Conservation (phyloP, 768 basidiomycete species). For the Gyrodon lividus region DNA sequence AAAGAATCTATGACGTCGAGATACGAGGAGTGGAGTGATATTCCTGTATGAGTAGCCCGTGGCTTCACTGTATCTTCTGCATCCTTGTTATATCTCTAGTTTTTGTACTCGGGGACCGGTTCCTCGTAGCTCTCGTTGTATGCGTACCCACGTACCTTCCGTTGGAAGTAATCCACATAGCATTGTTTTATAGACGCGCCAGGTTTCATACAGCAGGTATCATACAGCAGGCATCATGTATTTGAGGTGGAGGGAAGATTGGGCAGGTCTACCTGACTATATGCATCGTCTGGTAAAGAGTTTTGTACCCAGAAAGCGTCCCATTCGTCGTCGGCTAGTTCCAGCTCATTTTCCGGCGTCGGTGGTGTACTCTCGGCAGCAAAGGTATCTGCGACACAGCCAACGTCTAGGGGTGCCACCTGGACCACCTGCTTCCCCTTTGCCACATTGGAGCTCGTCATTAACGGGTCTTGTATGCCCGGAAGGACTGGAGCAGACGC, state of each 20-base stretch:
- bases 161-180: background rate
- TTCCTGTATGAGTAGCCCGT: constrained; percentile 7
- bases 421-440: constrained; percentile 11
- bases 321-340: constrained; percentile 43
- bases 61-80: background rate
- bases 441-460: constrained; percentile 4
- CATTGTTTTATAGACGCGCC: background rate
- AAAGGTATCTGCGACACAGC: constrained; percentile 29
- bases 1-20: constrained; percentile 4
- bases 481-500: constrained; percentile 14
- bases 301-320: constrained; percentile 45
- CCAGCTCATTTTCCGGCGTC: constrained; percentile 27
- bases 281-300: constrained; percentile 39
- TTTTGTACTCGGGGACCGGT: constrained; percentile 14
- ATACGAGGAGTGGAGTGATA: constrained; percentile 21
- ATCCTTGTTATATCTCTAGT: background rate
- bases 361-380: constrained; percentile 11
- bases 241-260: constrained; percentile 6
- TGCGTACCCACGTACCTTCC: background rate
- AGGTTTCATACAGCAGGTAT: background rate
- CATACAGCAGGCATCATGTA: constrained; percentile 10
- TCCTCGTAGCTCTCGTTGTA: constrained; percentile 1
- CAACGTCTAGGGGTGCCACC: constrained; percentile 38
- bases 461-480: constrained; percentile 1
- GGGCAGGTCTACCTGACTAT: constrained; percentile 18